Percentiles rank a stretch among this genome's conserved stretches.
phyloP scores from a whole-genome alignment of 2,329 filamentous ascomycete genomes.

The Colletotrichum abscissum region DNA sequence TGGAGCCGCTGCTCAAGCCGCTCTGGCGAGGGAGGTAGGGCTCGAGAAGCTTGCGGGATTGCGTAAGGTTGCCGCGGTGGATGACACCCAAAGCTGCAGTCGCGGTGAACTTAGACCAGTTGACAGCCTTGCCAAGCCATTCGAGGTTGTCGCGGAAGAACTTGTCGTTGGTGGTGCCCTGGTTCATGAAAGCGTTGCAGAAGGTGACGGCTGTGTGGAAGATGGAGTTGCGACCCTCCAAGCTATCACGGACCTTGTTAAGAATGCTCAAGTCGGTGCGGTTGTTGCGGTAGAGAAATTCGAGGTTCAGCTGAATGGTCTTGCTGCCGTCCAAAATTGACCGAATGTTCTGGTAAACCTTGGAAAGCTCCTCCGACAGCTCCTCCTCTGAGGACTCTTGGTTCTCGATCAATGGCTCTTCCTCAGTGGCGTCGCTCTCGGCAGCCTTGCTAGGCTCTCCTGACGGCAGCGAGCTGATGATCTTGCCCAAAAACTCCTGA shows the following conservation, averaged over 20 bases:
- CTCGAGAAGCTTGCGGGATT: slow-evolving; percentile 92
- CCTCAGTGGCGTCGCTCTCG: slow-evolving; percentile 54
- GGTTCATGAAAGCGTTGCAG: slow-evolving; percentile 99
- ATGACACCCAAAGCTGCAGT: slow-evolving; percentile 97
- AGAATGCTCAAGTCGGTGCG: slow-evolving; percentile 91
- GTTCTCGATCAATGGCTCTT: slow-evolving; percentile 59
- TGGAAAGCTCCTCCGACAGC: slow-evolving; percentile 63
- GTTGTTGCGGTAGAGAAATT: slow-evolving; percentile 97
- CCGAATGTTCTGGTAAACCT: slow-evolving; percentile 72
- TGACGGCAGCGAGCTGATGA: slow-evolving; percentile 82
- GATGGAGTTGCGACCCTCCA: slow-evolving; percentile 96
- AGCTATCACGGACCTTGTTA: slow-evolving; percentile 95
- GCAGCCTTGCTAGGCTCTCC: slow-evolving; percentile 59
- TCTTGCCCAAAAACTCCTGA: slow-evolving; percentile 93
- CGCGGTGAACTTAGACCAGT: slow-evolving; percentile 99
- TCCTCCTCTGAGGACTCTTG: slow-evolving; percentile 63
- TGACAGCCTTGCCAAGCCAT: slow-evolving; percentile 97
- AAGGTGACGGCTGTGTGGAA: slow-evolving; percentile 98
- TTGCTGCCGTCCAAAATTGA: slow-evolving; percentile 86
- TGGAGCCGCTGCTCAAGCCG: slow-evolving; percentile 81
- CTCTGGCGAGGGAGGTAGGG: slow-evolving; percentile 89
- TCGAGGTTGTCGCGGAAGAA: slow-evolving; percentile 99
- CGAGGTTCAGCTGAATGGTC: slow-evolving; percentile 93
- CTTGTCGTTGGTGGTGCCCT: slow-evolving; percentile 96
- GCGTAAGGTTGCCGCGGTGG: slow-evolving; percentile 92